These are phyloP conservation scores for Pulicaria dysenterica DNA, from an alignment of 129 eudicot species.

Conservation along the genomic window DNA sequence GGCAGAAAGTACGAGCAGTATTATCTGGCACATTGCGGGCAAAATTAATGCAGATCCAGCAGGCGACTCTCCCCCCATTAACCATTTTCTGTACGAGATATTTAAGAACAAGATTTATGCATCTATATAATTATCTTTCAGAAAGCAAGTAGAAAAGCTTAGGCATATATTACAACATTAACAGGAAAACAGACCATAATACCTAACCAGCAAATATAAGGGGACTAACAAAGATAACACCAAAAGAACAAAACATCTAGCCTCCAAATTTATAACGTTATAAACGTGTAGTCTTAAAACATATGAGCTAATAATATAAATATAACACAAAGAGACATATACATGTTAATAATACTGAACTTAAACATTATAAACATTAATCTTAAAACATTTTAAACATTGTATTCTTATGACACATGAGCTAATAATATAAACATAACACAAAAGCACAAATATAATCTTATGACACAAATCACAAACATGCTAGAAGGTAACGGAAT, in stretches of 20 bases:
- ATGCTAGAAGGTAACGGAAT: background rate
- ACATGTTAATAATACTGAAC: too few species aligned
- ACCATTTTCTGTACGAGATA: constrained; percentile 73
- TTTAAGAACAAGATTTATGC: background rate
- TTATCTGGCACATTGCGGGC: constrained; percentile 88
- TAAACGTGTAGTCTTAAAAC: too few species aligned
- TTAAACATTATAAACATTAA: too few species aligned
- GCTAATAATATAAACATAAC: background rate
- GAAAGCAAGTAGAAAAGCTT: background rate
- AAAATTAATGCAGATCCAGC: constrained; percentile 91
- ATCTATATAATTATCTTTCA: background rate
- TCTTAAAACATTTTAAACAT: too few species aligned
- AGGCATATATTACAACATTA: background rate
- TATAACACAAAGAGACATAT: too few species aligned
- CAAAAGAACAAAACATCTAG: too few species aligned
- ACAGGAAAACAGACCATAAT: background rate
- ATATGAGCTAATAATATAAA: too few species aligned
- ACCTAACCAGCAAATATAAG: background rate
- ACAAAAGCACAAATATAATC: background rate
- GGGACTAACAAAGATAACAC: too few species aligned
- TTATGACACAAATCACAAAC: background rate
- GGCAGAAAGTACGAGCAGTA: constrained; percentile 74
- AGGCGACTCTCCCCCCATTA: constrained; percentile 74
- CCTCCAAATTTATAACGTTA: too few species aligned
- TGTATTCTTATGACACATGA: background rate